Percentiles rank a stretch among this genome's conserved stretches.
These are phyloP conservation scores for Pichia sp. DNA, from an alignment of 1,139 yeast species.

Conservation along the genomic window DNA sequence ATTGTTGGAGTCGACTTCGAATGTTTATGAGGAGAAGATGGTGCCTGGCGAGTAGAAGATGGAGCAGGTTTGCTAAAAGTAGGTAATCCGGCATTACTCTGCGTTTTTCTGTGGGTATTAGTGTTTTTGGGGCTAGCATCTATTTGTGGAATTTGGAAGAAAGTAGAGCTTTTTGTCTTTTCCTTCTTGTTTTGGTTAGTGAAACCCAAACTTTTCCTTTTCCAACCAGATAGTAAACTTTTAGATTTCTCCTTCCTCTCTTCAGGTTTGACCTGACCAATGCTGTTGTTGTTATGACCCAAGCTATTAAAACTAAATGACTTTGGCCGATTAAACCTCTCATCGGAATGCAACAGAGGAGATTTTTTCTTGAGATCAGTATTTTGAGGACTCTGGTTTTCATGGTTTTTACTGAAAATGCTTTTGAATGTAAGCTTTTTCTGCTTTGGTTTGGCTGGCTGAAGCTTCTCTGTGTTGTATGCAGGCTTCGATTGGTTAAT, in stretches of 20 bases:
- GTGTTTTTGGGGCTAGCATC: background rate
- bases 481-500: background rate
- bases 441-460: constrained; percentile 12
- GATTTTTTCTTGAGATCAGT: constrained; percentile 11
- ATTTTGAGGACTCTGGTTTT: background rate
- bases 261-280: constrained; percentile 6
- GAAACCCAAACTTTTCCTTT: constrained; percentile 28
- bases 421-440: constrained; percentile 29
- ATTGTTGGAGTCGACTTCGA: constrained; percentile 12
- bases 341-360: constrained; percentile 3
- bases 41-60: background rate
- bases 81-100: constrained; percentile 15
- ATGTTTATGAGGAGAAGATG: constrained; percentile 18
- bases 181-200: background rate
- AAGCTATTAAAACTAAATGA: constrained; percentile 15
- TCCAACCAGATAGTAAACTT: constrained; percentile 31
- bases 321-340: constrained; percentile 17
- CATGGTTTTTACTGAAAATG: constrained; percentile 22
- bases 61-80: background rate
- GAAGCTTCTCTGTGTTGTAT: background rate
- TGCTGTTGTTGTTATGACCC: background rate
- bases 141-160: constrained; percentile 1
- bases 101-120: background rate
- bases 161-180: constrained; percentile 2
- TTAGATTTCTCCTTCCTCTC: constrained; percentile 27